phyloP scores from a whole-genome alignment of 2,329 filamentous ascomycete species.

The Lecanoromycetidae sp. region DNA sequence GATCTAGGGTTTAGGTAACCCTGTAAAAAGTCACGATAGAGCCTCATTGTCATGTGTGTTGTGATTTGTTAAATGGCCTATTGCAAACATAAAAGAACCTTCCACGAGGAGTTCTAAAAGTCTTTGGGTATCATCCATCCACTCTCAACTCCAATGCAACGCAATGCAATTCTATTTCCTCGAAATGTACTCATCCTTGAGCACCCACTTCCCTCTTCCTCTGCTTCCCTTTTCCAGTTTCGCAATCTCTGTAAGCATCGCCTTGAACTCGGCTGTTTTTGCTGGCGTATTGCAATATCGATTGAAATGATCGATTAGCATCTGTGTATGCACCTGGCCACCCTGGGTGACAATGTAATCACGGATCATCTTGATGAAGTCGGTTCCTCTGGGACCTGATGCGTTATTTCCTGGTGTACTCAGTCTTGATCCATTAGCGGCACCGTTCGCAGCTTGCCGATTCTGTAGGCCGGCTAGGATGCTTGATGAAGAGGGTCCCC shows the following conservation, averaged over 20 bases:
- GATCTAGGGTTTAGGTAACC: no score
- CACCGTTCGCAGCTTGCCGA: constrained; percentile 37
- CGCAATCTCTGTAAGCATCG: constrained; percentile 65
- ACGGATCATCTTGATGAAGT: constrained; percentile 61
- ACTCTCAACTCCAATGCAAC: neutral
- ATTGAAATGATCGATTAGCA: constrained; percentile 83
- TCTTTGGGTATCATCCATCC: constrained; percentile 5
- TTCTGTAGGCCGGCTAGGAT: constrained; percentile 47
- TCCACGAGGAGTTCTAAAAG: neutral
- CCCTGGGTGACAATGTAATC: constrained; percentile 68
- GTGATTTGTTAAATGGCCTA: neutral
- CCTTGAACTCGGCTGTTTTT: constrained; percentile 68
- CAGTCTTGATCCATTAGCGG: constrained; percentile 25
- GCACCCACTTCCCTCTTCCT: constrained; percentile 43
- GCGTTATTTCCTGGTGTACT: constrained; percentile 32
- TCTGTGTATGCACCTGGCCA: constrained; percentile 67
- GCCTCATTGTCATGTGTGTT: no score
- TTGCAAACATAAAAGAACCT: neutral
- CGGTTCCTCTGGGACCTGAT: constrained; percentile 38
- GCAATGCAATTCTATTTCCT: constrained; percentile 5
- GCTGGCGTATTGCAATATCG: constrained; percentile 57
- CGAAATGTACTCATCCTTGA: constrained; percentile 44
- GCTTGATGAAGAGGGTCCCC: constrained; percentile 28
- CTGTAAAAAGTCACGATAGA: no score
- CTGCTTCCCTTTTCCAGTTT: constrained; percentile 47